Percentiles rank a stretch among this genome's conserved stretches.
Conservation (phyloP, 192 early-diverging fungal species). For the Hyaloraphidium curvatum region DNA sequence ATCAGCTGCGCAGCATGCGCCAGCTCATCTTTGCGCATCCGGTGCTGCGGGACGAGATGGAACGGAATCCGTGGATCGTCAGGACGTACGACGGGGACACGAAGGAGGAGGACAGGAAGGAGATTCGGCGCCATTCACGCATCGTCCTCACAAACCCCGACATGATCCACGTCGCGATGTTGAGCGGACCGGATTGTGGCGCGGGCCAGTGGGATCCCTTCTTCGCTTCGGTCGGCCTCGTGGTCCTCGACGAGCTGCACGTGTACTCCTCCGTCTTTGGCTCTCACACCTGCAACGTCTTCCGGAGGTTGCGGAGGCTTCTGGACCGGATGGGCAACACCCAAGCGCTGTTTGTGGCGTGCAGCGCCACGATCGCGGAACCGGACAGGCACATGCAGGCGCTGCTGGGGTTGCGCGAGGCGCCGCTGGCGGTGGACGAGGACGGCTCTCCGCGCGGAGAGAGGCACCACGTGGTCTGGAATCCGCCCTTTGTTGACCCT, state of each 20-base stretch:
- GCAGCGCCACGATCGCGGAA: constrained; percentile 53
- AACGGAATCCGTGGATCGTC: background rate
- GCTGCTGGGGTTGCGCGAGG: constrained; percentile 10
- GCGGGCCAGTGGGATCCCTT: constrained; percentile 31
- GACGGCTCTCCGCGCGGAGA: constrained; percentile 19
- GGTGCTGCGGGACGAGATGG: background rate
- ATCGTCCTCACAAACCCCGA: constrained; percentile 71
- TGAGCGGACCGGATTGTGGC: constrained; percentile 22
- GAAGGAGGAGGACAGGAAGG: constrained; percentile 11
- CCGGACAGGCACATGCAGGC: constrained; percentile 22
- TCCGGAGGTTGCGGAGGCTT: constrained; percentile 42
- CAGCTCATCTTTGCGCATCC: background rate
- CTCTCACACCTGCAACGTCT: constrained; percentile 36
- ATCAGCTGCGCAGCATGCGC: background rate
- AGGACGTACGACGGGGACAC: background rate
- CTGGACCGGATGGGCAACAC: constrained; percentile 23
- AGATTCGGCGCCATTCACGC: constrained; percentile 27
- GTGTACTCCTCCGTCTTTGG: constrained; percentile 47
- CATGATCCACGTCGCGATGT: constrained; percentile 48
- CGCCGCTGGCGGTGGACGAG: constrained; percentile 8
- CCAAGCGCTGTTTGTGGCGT: constrained; percentile 34
- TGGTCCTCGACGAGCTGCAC: constrained; percentile 65
- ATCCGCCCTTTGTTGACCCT: constrained; percentile 12
- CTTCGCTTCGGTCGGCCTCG: constrained; percentile 25
- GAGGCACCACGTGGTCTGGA: constrained; percentile 22